Conservation (phyloP, 2,329 filamentous ascomycete species). For the Pseudocercospora eumusae region DNA sequence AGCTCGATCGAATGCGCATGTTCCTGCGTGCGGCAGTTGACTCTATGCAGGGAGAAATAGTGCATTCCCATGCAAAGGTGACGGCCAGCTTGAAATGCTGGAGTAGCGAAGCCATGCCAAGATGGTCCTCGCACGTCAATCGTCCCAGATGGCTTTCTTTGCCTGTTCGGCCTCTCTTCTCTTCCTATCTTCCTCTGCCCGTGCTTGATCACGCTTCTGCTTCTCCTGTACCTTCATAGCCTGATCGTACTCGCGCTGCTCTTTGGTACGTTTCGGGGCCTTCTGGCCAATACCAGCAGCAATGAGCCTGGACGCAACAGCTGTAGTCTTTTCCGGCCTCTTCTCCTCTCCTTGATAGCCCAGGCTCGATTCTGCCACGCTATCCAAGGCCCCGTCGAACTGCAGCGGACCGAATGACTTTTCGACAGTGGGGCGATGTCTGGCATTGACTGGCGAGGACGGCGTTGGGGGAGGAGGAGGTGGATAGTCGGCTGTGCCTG, state of each 20-base stretch:
- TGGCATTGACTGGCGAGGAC: slow-evolving; percentile 53
- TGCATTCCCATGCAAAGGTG: background rate
- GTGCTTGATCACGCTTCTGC: slow-evolving; percentile 72
- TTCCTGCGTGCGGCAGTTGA: background rate
- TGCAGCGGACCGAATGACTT: slow-evolving; percentile 33
- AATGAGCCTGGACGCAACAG: slow-evolving; percentile 86
- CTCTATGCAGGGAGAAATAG: background rate
- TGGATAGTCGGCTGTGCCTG: slow-evolving; percentile 38
- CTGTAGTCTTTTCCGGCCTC: slow-evolving; percentile 85
- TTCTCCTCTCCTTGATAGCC: slow-evolving; percentile 32
- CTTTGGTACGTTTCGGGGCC: slow-evolving; percentile 78
- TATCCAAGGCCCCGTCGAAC: slow-evolving; percentile 25
- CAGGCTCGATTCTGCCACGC: background rate
- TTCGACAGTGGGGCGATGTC: slow-evolving; percentile 20
- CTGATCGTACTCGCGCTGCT: slow-evolving; percentile 83
- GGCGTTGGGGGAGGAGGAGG: slow-evolving; percentile 68
- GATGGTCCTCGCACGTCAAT: slow-evolving; percentile 39
- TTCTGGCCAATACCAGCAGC: slow-evolving; percentile 81
- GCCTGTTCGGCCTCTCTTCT: slow-evolving; percentile 69
- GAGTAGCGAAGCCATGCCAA: background rate
- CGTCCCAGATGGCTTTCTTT: slow-evolving; percentile 87
- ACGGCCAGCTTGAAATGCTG: background rate
- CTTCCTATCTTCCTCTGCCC: slow-evolving; percentile 62
- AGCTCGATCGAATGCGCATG: background rate
- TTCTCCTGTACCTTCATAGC: slow-evolving; percentile 82